Percentiles rank a stretch among this genome's conserved stretches.
phyloP scores from a whole-genome alignment of 2,329 filamentous ascomycete genomes.

The Arachnopeziza araneosa region DNA sequence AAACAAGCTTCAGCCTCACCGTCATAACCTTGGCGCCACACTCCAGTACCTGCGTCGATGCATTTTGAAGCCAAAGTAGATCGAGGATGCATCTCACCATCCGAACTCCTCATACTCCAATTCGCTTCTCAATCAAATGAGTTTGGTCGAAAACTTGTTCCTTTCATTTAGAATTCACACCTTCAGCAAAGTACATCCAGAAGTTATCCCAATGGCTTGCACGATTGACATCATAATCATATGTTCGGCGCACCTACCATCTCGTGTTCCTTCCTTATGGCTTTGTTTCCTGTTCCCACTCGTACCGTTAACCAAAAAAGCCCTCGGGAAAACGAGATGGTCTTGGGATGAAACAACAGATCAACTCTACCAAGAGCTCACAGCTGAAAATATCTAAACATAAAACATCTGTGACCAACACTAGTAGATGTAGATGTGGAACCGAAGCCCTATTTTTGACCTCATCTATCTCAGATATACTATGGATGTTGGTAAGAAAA shows the following conservation, averaged over 20 bases:
- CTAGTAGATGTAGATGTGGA: neutral
- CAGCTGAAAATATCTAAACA: neutral
- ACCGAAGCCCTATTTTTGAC: neutral
- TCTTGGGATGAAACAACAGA: neutral
- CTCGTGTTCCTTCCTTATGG: neutral
- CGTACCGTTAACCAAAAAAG: neutral
- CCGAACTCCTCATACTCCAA: no score
- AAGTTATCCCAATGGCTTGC: neutral
- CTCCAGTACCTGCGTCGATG: no score
- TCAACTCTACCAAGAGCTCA: neutral
- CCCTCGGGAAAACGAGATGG: neutral
- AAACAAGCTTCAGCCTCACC: no score
- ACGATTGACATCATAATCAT: neutral
- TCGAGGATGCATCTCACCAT: no score
- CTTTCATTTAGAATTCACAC: no score
- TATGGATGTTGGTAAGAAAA: no score
- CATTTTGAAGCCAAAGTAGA: no score
- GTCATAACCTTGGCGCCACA: no score
- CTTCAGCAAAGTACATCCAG: no score
- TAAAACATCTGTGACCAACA: neutral
- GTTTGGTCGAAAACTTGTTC: no score
- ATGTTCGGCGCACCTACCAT: neutral
- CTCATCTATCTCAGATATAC: no score
- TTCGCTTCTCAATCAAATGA: no score
- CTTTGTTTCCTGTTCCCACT: neutral